Conservation (phyloP, 176 grass and related monocot species). For the Avena insularis region DNA sequence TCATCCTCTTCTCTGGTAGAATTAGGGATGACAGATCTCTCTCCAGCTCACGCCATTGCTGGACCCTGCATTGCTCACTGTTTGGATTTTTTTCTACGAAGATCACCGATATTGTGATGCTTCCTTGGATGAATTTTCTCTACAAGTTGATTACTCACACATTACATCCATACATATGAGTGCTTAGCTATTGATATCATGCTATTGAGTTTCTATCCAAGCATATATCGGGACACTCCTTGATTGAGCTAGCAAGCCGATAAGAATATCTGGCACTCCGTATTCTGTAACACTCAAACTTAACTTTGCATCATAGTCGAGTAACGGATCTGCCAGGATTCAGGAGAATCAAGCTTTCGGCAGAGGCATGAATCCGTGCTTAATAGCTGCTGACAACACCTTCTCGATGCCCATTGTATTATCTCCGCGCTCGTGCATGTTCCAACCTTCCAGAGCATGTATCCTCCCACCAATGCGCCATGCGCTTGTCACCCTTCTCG, state of each 20-base stretch:
- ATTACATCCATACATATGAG: background rate
- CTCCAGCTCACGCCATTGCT: background rate
- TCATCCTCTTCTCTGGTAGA: no score
- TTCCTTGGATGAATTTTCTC: background rate
- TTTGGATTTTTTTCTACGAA: background rate
- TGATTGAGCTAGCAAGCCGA: background rate
- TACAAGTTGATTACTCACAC: background rate
- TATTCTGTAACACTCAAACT: background rate
- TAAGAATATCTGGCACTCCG: background rate
- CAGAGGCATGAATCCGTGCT: constrained; percentile 68
- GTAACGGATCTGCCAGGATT: constrained; percentile 11
- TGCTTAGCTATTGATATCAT: background rate
- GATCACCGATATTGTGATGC: background rate
- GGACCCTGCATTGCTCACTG: background rate
- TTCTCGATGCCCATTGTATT: constrained; percentile 60
- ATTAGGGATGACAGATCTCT: background rate
- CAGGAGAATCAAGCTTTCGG: constrained; percentile 33
- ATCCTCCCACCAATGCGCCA: constrained; percentile 81
- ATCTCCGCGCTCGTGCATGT: constrained; percentile 74
- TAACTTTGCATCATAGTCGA: background rate
- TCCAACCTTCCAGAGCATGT: constrained; percentile 72
- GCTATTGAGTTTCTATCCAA: background rate
- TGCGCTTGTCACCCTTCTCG: constrained; percentile 92
- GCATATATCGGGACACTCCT: background rate
- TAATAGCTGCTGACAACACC: constrained; percentile 59